Base-by-base conservation (phyloP, 2,329 filamentous ascomycete genomes). In the Penicillium occitanis region DNA sequence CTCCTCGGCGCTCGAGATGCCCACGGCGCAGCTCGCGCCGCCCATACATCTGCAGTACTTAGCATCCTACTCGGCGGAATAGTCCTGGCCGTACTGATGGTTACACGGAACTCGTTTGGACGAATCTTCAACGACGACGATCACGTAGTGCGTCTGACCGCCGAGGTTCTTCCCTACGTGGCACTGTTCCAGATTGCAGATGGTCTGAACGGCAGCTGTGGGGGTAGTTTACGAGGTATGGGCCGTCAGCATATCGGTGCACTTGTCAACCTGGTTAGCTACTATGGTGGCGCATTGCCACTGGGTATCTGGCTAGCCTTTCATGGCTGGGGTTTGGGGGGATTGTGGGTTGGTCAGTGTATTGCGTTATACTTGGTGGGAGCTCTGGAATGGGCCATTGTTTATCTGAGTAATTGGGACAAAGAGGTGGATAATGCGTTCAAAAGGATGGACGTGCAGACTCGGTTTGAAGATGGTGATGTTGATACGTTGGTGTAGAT, bases 111-210 rank as follows among this genome's bases (percentile, higher is more conserved):
- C 70, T 83, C 88, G 28, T 93, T 94, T 69, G 92, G 90, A 0
- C 86, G 86, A 63, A 85, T 96, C 1, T 96, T 96, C 81, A 96
- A 93, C 72, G 86, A 93, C 68, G 91, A 96, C 71, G 78, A 86
- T 22, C 78, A 84, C 0, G 92, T 96, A 0, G 83, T 96, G 51
- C 80, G 75, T 8, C 85, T 96, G 0, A 93, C 93, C 0, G 87
- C 90, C 0, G 81, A 96, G 17, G 90, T 96, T 30, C 88, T 96
- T 82, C 93, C 93, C 0, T 94, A 89, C 71, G 92, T 96, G 0
- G 93, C 92, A 0, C 81, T 96, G 2, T 96, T 96, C 78, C 92
- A 96, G 80, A 93, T 96, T 67, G 92, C 92, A 0, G 92, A 96
- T 74, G 93, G 92, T 0, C 79, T 96, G 40, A 95, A 95, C 72